Evolutionary conservation across 495 filamentous ascomycete species (phyloP).

Genomic region (Neurospora intermedia): DNA sequence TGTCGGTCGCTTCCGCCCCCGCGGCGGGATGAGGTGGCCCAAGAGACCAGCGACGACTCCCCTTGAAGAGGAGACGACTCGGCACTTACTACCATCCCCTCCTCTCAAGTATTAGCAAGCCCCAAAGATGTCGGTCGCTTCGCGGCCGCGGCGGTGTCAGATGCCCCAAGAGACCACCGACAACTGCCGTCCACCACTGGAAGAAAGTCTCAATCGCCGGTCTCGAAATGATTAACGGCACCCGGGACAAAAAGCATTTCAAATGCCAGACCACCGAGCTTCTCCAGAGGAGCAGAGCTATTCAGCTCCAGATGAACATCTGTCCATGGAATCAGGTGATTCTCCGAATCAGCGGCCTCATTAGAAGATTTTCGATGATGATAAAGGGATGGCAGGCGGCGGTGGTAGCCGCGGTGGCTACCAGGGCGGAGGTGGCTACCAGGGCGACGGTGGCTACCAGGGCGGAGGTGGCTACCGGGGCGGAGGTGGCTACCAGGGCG

Average conservation of each 20-base stretch:
- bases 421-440: too few species aligned
- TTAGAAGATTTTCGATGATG: too few species aligned
- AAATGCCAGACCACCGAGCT: slow-evolving; percentile 82
- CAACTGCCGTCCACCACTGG: background rate
- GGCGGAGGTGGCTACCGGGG: background rate
- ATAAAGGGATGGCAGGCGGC: too few species aligned
- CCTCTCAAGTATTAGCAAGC: background rate
- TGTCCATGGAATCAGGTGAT: background rate
- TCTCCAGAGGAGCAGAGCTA: slow-evolving; percentile 51
- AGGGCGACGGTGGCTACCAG: too few species aligned
- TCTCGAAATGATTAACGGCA: slow-evolving; percentile 53
- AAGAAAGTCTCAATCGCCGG: slow-evolving; percentile 5
- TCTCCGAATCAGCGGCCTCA: background rate
- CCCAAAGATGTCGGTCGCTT: background rate
- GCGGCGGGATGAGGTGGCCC: background rate
- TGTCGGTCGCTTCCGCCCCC: background rate
- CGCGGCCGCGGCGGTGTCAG: background rate
- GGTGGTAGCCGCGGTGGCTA: too few species aligned
- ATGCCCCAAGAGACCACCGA: background rate
- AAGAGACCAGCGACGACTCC: background rate
- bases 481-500: background rate
- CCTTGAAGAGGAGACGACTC: too few species aligned
- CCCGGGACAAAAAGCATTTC: slow-evolving; percentile 58
- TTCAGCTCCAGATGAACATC: slow-evolving; percentile 42
- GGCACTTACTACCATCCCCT: too few species aligned